Evolutionary conservation across 495 filamentous ascomycete species (phyloP).

Genomic region (Penicillium desertorum): DNA sequence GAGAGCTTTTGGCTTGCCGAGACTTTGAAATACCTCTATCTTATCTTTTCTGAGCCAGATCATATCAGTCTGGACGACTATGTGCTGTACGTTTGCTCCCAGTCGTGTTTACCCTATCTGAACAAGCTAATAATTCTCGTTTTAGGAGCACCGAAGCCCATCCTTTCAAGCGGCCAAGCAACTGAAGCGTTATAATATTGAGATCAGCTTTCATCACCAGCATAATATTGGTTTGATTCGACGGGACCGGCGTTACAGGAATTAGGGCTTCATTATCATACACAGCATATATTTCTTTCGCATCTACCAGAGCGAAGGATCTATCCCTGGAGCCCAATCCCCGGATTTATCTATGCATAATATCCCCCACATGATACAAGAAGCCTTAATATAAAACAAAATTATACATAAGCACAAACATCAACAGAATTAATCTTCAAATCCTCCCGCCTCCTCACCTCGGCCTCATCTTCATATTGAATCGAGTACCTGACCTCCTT

Average conservation of each 20-base stretch:
- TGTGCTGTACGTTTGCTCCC: conserved; percentile 50
- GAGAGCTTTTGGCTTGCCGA: conserved; percentile 67
- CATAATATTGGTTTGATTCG: background rate
- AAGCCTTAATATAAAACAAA: background rate
- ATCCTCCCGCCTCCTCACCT: conserved; percentile 1
- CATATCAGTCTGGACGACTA: conserved; percentile 69
- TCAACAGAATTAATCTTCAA: conserved; percentile 14
- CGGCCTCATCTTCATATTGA: conserved; percentile 29
- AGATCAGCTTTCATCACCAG: background rate
- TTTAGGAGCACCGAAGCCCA: conserved; percentile 73
- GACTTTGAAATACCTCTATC: conserved; percentile 91
- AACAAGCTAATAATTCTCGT: background rate
- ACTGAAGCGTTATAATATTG: background rate
- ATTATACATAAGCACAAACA: conserved; percentile 24
- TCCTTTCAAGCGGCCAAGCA: conserved; percentile 56
- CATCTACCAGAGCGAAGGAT: background rate
- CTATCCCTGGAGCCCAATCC: background rate
- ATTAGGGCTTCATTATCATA: background rate
- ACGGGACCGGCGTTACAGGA: background rate
- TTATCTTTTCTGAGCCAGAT: conserved; percentile 74
- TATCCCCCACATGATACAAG: background rate
- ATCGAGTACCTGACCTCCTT: conserved; percentile 48
- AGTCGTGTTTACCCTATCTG: background rate
- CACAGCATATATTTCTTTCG: background rate
- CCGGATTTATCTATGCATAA: background rate